Evolutionary conservation across 1,284 basidiomycete species (phyloP), one percentile per base, ranked within the genome.

Genomic region (Anthracocystis panici-leucophaei): DNA sequence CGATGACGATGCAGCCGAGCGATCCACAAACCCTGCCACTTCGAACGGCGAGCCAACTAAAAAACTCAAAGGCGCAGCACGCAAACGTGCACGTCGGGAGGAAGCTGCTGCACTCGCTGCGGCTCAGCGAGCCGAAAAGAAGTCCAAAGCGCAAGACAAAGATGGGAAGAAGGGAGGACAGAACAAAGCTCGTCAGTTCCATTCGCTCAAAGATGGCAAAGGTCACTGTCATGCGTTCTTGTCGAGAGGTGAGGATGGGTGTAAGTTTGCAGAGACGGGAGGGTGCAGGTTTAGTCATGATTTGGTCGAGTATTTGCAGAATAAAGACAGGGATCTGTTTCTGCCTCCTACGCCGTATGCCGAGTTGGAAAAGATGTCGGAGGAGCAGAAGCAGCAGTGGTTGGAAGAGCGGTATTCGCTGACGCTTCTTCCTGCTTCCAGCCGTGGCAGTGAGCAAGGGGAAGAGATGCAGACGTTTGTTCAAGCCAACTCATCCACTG

Each of bases 261-360:
- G 74, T 40, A 76, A 60, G 51, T 76, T 76, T 33, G 54, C 40
- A 10, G 46, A 45, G 20, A 66, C 62, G 20, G 55, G 49, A 0
- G 65, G 57, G 5, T 97, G 95, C 82, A 90, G 91, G 38, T 92
- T 90, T 82, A 91, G 90, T 3, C 96, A 98, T 84, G 91, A 94
- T 78, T 87, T 95, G 66, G 79, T 87, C 3, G 88, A 87, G 3
- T 98, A 97, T 86, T 89, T 97, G 38, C 88, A 88, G 18, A 88
- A 88, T 1, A 97, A 97, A 86, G 89, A 91, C 0, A 86, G 83
- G 53, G 95, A 97, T 82, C 88, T 96, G 23, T 88, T 87, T 50
- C 78, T 86, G 6, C 54, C 86, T 0, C 82, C 86, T 2, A 54
- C 58, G 3, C 31, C 62, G 1, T 46, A 65, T 25, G 55, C 25